A percentile compares a stretch with the other conserved stretches of the same genome.
Conservation (phyloP, 139 green algal species). For the Micromonas pusilla region DNA sequence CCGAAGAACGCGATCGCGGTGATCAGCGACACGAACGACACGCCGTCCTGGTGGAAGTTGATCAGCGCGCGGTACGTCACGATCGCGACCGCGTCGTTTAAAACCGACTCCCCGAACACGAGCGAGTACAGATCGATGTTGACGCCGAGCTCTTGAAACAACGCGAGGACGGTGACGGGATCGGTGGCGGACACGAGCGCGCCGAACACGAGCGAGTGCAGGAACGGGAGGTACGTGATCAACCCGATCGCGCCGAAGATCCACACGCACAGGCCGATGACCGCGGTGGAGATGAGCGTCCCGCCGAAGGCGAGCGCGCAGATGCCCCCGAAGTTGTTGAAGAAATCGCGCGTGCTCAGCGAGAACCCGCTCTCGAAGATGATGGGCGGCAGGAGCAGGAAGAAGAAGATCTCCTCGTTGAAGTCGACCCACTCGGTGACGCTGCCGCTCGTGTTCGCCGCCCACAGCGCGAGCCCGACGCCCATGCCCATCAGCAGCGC, state of each 20-base stretch:
- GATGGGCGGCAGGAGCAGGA: constrained; percentile 68
- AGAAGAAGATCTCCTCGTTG: constrained; percentile 61
- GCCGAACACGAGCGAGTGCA: constrained; percentile 46
- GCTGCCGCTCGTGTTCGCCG: background rate
- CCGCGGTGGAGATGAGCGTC: constrained; percentile 52
- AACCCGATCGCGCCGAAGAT: constrained; percentile 43
- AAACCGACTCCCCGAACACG: constrained; percentile 75
- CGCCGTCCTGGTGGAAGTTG: constrained; percentile 32
- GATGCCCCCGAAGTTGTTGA: constrained; percentile 60
- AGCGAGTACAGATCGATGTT: constrained; percentile 65
- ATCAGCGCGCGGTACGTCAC: constrained; percentile 61
- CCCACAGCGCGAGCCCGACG: constrained; percentile 3
- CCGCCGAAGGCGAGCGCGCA: constrained; percentile 56
- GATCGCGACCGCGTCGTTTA: constrained; percentile 78
- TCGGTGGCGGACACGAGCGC: constrained; percentile 62
- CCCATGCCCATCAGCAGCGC: constrained; percentile 39
- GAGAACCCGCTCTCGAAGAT: constrained; percentile 74
- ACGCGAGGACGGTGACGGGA: constrained; percentile 55
- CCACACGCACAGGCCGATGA: constrained; percentile 62
- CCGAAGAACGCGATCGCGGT: background rate
- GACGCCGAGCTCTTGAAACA: constrained; percentile 43
- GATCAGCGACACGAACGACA: background rate
- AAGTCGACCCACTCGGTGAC: constrained; percentile 22
- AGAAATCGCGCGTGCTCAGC: constrained; percentile 48
- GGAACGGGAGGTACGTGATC: constrained; percentile 29